Evolutionary conservation across 805 yeast genomes (phyloP).

Genomic region (Kodamaea lidongshanica): DNA sequence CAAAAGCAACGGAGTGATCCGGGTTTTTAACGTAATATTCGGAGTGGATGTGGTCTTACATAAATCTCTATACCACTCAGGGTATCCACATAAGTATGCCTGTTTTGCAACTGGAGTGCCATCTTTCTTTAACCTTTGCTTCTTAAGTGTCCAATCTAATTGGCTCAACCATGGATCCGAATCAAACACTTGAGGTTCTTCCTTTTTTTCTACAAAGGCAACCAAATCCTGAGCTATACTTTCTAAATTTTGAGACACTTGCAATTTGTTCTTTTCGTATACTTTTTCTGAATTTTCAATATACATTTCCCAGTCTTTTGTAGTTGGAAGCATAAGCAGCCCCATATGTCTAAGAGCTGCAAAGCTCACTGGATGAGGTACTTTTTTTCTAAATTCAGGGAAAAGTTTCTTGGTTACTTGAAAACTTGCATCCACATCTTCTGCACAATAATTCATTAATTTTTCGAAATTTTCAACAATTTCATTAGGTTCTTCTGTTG

Average conservation of each 20-base stretch:
- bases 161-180: slow-evolving; percentile 87
- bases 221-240: slow-evolving; percentile 58
- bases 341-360: slow-evolving; percentile 77
- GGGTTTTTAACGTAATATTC: slow-evolving; percentile 61
- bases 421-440: slow-evolving; percentile 74
- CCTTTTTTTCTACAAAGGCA: slow-evolving; percentile 29
- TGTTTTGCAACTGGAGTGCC: slow-evolving; percentile 69
- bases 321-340: slow-evolving; percentile 72
- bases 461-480: slow-evolving; percentile 52
- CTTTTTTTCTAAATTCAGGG: slow-evolving; percentile 58
- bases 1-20: slow-evolving; percentile 71
- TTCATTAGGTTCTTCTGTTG: slow-evolving; percentile 45
- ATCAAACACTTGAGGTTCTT: slow-evolving; percentile 6
- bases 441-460: slow-evolving; percentile 76
- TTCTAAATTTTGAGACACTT: slow-evolving; percentile 54
- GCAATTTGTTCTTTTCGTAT: slow-evolving; percentile 52
- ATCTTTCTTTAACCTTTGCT: slow-evolving; percentile 55
- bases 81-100: slow-evolving; percentile 77
- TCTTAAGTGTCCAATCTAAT: slow-evolving; percentile 75
- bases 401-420: slow-evolving; percentile 60
- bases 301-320: slow-evolving; percentile 65
- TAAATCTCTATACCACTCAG: slow-evolving; percentile 82
- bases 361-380: slow-evolving; percentile 94
- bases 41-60: slow-evolving; percentile 35
- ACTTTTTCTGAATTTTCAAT: slow-evolving; percentile 60